Percentiles rank a stretch among this genome's conserved stretches.
Evolutionary conservation across 2,329 filamentous ascomycete species (phyloP).

Genomic region (Trichoderma aggressivum): DNA sequence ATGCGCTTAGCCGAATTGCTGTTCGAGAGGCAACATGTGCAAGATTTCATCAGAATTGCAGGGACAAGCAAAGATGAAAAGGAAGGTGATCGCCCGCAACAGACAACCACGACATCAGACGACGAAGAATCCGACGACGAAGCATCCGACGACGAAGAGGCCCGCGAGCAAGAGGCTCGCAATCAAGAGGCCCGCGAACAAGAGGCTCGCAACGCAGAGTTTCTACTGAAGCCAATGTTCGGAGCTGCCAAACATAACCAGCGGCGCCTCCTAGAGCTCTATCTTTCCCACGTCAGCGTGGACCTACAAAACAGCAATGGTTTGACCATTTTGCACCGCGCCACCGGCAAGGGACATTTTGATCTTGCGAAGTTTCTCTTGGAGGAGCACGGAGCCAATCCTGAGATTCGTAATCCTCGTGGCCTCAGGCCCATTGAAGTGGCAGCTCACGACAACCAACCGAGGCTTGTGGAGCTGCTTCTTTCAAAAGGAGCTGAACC

Average conservation of each 20-base stretch:
- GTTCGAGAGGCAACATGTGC: not conserved
- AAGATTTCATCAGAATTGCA: not conserved
- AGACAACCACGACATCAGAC: not conserved
- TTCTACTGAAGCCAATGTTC: not conserved
- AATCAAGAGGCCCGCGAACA: too few relatives aligned
- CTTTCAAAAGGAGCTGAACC: not conserved
- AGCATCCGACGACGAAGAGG: too few relatives aligned
- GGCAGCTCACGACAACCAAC: not conserved
- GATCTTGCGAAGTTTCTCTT: not conserved
- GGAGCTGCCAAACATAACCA: not conserved
- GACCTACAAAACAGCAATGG: not conserved
- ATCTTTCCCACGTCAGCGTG: not conserved
- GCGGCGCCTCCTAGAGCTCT: not conserved
- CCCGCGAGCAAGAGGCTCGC: too few relatives aligned
- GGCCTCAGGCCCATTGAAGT: not conserved
- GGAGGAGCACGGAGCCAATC: not conserved
- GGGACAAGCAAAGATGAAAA: not conserved
- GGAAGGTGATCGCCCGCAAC: not conserved
- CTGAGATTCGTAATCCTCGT: not conserved
- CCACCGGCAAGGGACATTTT: not conserved
- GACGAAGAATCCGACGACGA: not conserved
- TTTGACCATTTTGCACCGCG: not conserved
- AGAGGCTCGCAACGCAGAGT: too few relatives aligned
- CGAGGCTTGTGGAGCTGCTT: not conserved
- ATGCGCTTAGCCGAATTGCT: not conserved